Conservation (phyloP, 2,329 filamentous ascomycete genomes). For the Fusarium ramigenum region DNA sequence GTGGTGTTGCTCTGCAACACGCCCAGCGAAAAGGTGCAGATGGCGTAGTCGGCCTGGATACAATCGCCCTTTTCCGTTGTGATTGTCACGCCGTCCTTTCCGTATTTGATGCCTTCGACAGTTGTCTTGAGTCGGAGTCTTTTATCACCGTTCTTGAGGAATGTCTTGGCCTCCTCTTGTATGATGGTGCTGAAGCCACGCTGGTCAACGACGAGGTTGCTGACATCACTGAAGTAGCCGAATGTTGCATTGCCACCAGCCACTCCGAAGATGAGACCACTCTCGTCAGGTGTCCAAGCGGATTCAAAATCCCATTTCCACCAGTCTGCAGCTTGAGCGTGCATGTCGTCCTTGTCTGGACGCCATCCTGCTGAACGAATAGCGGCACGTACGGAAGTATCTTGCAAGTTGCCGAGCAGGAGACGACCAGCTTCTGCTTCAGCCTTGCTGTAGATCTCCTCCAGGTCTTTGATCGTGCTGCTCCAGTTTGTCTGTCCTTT, state of each 20-base stretch:
- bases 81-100: slow-evolving; percentile 61
- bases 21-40: slow-evolving; percentile 74
- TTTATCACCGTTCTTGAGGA: slow-evolving; percentile 63
- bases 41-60: slow-evolving; percentile 67
- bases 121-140: slow-evolving; percentile 67
- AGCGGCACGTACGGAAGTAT: slow-evolving; percentile 67
- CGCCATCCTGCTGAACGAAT: slow-evolving; percentile 70
- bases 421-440: slow-evolving; percentile 65
- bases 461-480: slow-evolving; percentile 60
- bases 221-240: slow-evolving; percentile 68
- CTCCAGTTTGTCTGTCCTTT: slow-evolving; percentile 62
- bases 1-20: slow-evolving; percentile 71
- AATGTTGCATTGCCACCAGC: slow-evolving; percentile 69
- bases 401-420: slow-evolving; percentile 68
- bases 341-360: slow-evolving; percentile 59
- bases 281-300: slow-evolving; percentile 64
- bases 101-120: slow-evolving; percentile 65
- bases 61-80: slow-evolving; percentile 62
- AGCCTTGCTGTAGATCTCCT: slow-evolving; percentile 55
- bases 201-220: slow-evolving; percentile 69
- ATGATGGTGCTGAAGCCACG: slow-evolving; percentile 70
- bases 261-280: slow-evolving; percentile 63
- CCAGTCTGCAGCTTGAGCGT: slow-evolving; percentile 67
- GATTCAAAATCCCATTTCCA: slow-evolving; percentile 67
- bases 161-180: slow-evolving; percentile 64